Evolutionary conservation across 495 filamentous ascomycete species (phyloP).

Genomic region (Lindgomyces ingoldianus): DNA sequence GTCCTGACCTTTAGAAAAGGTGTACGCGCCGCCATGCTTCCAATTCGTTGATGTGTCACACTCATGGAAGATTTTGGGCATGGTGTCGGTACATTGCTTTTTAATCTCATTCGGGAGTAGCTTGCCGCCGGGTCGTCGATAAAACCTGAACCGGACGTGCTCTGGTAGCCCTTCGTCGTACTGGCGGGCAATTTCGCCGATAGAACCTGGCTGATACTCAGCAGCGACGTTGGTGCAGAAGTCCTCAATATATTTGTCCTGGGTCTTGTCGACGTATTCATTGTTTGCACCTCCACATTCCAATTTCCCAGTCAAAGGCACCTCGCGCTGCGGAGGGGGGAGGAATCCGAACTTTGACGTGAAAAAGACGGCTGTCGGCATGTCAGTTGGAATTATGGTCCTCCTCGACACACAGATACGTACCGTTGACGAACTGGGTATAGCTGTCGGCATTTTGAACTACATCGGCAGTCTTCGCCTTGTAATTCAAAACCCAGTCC

Average conservation of each 20-base stretch:
- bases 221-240: conserved; percentile 8
- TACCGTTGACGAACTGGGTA: conserved; percentile 8
- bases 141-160: background rate
- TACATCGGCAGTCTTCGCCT: background rate
- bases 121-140: background rate
- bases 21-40: conserved; percentile 5
- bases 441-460: conserved; percentile 6
- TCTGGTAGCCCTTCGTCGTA: conserved; percentile 1
- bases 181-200: background rate
- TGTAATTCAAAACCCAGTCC: background rate
- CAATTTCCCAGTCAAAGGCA: background rate
- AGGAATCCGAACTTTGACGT: conserved; percentile 11
- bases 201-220: background rate
- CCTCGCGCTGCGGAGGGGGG: conserved; percentile 1
- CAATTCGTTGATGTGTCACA: background rate
- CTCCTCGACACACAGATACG: background rate
- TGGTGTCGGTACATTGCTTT: background rate
- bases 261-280: background rate
- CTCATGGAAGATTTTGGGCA: background rate
- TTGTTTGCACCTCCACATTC: background rate
- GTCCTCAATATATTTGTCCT: background rate
- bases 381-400: background rate
- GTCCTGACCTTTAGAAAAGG: background rate
- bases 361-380: conserved; percentile 2
- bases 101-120: background rate